Evolutionary conservation across 2,329 filamentous ascomycete genomes (phyloP).

Genomic region (Alternaria infectoria): DNA sequence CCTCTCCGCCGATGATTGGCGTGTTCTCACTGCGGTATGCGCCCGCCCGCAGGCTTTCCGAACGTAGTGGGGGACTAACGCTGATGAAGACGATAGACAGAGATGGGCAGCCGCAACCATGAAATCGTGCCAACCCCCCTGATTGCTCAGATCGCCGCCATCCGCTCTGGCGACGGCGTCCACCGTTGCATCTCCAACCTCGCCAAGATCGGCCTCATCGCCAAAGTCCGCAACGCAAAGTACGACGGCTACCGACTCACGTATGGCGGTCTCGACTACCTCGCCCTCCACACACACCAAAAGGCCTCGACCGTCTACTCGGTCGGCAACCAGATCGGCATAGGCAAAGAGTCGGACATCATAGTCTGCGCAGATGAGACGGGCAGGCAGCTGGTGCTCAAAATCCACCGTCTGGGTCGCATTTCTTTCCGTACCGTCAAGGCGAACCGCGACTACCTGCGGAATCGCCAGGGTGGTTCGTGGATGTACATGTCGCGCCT

Average conservation of each 20-base stretch:
- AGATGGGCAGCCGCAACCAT: slow-evolving; percentile 94
- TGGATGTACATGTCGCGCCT: slow-evolving; percentile 99
- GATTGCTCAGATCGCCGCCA: slow-evolving; percentile 82
- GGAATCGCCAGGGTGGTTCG: slow-evolving; percentile 77
- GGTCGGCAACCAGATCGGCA: slow-evolving; percentile 91
- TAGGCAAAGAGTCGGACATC: slow-evolving; percentile 98
- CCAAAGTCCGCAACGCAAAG: slow-evolving; percentile 90
- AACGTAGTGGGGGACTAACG: slow-evolving; percentile 44
- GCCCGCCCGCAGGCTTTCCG: slow-evolving; percentile 18
- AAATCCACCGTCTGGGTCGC: slow-evolving; percentile 93
- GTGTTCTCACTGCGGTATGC: slow-evolving; percentile 84
- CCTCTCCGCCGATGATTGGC: slow-evolving; percentile 91
- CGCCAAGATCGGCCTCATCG: slow-evolving; percentile 90
- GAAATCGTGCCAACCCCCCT: slow-evolving; percentile 92
- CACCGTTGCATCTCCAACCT: slow-evolving; percentile 87
- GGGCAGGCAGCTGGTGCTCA: slow-evolving; percentile 81
- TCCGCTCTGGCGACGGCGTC: slow-evolving; percentile 75
- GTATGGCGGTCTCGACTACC: slow-evolving; percentile 95
- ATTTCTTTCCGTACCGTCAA: slow-evolving; percentile 98
- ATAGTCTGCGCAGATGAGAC: slow-evolving; percentile 85
- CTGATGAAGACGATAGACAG: slow-evolving; percentile 67
- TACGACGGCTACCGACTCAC: slow-evolving; percentile 98
- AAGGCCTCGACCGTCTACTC: slow-evolving; percentile 83
- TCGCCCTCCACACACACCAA: slow-evolving; percentile 90
- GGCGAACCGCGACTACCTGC: slow-evolving; percentile 92